Evolutionary conservation across 2,329 filamentous ascomycete species (phyloP), one percentile per base, ranked within the genome.

Genomic region (Triangularia verruculosa): DNA sequence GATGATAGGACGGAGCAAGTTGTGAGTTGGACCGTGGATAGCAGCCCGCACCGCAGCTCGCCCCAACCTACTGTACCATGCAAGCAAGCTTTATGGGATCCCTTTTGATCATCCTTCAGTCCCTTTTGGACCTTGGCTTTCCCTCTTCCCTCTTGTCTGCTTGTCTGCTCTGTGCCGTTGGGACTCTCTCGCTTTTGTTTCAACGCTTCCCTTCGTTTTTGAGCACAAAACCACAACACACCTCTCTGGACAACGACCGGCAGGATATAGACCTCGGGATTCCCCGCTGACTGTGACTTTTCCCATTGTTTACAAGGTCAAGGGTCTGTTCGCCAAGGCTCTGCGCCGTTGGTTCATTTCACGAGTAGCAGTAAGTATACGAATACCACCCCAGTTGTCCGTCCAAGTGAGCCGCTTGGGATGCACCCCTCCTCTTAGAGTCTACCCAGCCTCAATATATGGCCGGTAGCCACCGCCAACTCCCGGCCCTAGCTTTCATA

Each of bases 371-470:
- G n/a, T 47, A 8, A 22, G 39, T 47, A 47, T 47, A 47, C 51
- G 20, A 24, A 54, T 25, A 28, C 65, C 60, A 30, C 62, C 20
- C 51, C 1, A 12, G 39, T 47, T 47, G 25, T n/a, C 63, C 51
- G 25, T 12, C 22, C 61, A 47, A 25, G 17, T 56, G 32, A 57
- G 25, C 60, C 43, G 55, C 57, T 30, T 53, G 34, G 39, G 39
- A 60, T 58, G 28, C 53, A 65, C 53, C 28, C 61, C 30, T 51
- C 55, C 58, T 43, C n/a, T 20, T 60, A 39, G 60, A 63, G 64
- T 61, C 60, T 64, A 24, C 56, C 57, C 57, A 59, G 57, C 57
- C 57, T 59, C 39, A 58, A 25, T 70, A 72, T 71, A 71, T 71
- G 64, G 64, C 61, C 62, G 63, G 64, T 61, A 51, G 61, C 64